Evolutionary conservation across 2,329 filamentous ascomycete genomes (phyloP), one percentile per base, ranked within the genome.

Genomic region (Colletotrichum sp.): DNA sequence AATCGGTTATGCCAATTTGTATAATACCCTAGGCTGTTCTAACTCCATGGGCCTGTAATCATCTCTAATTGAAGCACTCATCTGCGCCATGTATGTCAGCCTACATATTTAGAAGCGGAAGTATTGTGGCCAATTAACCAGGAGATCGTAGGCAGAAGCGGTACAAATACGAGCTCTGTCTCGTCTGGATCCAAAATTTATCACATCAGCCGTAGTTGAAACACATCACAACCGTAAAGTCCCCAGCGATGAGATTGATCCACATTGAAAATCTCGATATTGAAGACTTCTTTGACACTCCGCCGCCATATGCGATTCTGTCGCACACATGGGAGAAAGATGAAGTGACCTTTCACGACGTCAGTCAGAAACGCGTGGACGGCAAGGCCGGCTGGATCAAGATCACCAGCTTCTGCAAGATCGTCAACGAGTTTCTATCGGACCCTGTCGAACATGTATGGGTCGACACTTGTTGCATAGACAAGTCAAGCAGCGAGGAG

Each of bases 391-490:
- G 52, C 10, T 56, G 52, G 52, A 5, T 0, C 0, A 56, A 56
- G 21, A 56, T 56, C 52, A 8, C 36, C 36, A 43, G 4, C 16
- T 43, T 43, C 4, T 43, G 36, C 16, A 43, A 43, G 36, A 43
- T 43, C 1, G 36, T 43, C 36, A 56, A 56, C 0, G 2, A 56
- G 2, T 10, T 2, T 4, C n/a, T 16, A 8, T 4, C 0, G 6
- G n/a, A 56, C 3, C 52, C n/a, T 26, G 21, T 21, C 52, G 3
- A 56, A 56, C 65, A 77, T 16, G 59, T 75, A 1, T 78, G 75
- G 77, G 67, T 77, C 28, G 77, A 78, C 64, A 78, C 76, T 7
- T 72, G 66, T 64, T 78, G 77, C 36, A 78, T 78, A 67, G 70
- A 77, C 30, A 77, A 72, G 21, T 55, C 61, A 2, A 72, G 59